phyloP scores from a whole-genome alignment of 2,329 filamentous ascomycete species.

The Pyrenophora seminiperda region DNA sequence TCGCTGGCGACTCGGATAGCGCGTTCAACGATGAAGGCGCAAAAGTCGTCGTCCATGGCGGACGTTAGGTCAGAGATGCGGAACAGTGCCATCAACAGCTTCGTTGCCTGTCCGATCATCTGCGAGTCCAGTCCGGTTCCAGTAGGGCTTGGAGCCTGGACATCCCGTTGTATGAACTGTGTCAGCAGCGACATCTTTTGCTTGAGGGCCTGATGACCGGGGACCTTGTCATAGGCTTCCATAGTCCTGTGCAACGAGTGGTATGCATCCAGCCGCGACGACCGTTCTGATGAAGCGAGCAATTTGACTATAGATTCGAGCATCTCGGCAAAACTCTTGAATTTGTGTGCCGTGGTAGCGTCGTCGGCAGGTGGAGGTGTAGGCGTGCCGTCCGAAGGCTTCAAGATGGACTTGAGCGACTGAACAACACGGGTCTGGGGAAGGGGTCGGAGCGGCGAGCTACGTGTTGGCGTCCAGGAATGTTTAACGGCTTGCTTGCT shows the following conservation, averaged over 20 bases:
- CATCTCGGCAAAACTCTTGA: slow-evolving; percentile 74
- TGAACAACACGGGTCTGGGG: slow-evolving; percentile 59
- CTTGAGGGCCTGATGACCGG: slow-evolving; percentile 50
- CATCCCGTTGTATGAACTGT: slow-evolving; percentile 83
- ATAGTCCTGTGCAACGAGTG: slow-evolving; percentile 76
- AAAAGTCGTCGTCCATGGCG: slow-evolving; percentile 77
- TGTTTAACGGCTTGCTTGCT: slow-evolving; percentile 48
- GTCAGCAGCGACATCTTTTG: slow-evolving; percentile 80
- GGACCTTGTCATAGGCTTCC: slow-evolving; percentile 80
- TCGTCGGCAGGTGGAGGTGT: slow-evolving; percentile 46
- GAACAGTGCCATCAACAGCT: slow-evolving; percentile 76
- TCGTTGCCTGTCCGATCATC: slow-evolving; percentile 77
- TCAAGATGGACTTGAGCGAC: slow-evolving; percentile 79
- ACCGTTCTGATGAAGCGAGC: slow-evolving; percentile 73
- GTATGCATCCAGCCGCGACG: slow-evolving; percentile 83
- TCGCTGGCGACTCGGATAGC: slow-evolving; percentile 76
- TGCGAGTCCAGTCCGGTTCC: slow-evolving; percentile 66
- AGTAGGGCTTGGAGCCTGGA: slow-evolving; percentile 64
- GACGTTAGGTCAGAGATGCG: slow-evolving; percentile 73
- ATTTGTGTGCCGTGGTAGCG: slow-evolving; percentile 52
- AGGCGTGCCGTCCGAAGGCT: slow-evolving; percentile 60
- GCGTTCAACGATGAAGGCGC: slow-evolving; percentile 78
- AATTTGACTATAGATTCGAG: slow-evolving; percentile 83
- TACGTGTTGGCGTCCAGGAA: slow-evolving; percentile 43
- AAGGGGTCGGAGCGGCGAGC: slow-evolving; percentile 54